Evolutionary conservation across 2,329 filamentous ascomycete species (phyloP).

Genomic region (Fusarium nanum): DNA sequence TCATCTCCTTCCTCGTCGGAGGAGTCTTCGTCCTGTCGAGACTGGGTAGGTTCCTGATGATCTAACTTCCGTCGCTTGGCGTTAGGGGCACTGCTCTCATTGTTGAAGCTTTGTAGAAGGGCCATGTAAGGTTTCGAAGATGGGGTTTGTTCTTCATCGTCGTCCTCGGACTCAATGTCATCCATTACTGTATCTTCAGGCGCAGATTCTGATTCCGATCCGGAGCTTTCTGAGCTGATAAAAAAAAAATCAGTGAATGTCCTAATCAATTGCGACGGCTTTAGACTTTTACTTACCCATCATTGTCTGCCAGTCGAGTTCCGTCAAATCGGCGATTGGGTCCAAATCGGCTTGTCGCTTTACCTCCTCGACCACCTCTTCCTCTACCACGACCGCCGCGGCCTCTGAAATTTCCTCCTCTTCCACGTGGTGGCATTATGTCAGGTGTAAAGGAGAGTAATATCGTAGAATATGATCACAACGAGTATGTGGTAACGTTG

Average conservation of each 20-base stretch:
- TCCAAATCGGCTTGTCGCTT: conserved; percentile 53
- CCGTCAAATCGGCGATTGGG: conserved; percentile 53
- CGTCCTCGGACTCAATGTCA: conserved; percentile 58
- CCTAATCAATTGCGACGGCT: not conserved
- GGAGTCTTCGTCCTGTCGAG: conserved; percentile 37
- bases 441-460: rapidly evolving
- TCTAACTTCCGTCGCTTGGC: conserved; percentile 70
- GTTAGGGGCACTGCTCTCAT: conserved; percentile 58
- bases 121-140: conserved; percentile 65
- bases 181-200: conserved; percentile 53
- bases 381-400: conserved; percentile 47
- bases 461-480: not conserved
- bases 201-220: conserved; percentile 46
- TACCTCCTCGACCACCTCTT: conserved; percentile 49
- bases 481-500: not conserved
- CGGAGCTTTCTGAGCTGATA: conserved; percentile 39
- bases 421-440: conserved; percentile 53
- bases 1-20: conserved; percentile 54
- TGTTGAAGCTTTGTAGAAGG: conserved; percentile 67
- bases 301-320: conserved; percentile 52
- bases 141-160: conserved; percentile 59
- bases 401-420: conserved; percentile 51
- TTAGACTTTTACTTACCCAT: conserved; percentile 48
- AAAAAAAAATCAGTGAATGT: conserved; percentile 6
- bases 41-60: conserved; percentile 46